These are phyloP conservation scores for Fusarium luffae DNA, from an alignment of 2,329 filamentous ascomycete genomes.

Conservation along the genomic window DNA sequence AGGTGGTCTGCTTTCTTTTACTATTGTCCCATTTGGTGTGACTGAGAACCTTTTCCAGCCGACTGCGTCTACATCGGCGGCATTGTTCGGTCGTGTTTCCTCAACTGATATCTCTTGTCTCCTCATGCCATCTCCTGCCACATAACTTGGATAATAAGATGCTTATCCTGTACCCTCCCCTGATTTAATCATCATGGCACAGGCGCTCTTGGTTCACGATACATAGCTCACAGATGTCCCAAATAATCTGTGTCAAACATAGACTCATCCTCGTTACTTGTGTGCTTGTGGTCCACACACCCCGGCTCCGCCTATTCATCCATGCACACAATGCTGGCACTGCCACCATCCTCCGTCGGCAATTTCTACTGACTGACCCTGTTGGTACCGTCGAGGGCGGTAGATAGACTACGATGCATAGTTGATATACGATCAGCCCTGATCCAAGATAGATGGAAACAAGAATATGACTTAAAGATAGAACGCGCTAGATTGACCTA, in stretches of 20 bases:
- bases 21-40: conserved; percentile 13
- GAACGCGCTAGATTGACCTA: conserved; percentile 26
- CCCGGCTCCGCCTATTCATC: conserved; percentile 34
- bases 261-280: conserved; percentile 5
- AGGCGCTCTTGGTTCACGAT: neutral
- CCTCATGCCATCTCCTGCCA: conserved; percentile 6
- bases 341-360: conserved; percentile 37
- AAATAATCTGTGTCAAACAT: conserved; percentile 10
- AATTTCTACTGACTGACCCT: conserved; percentile 19
- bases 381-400: conserved; percentile 11
- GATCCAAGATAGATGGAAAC: neutral
- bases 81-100: conserved; percentile 12
- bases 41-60: neutral
- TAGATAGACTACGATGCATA: neutral
- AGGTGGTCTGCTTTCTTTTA: neutral
- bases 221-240: conserved; percentile 3
- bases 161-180: neutral
- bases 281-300: conserved; percentile 30
- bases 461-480: conserved; percentile 5
- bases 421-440: neutral
- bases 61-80: conserved; percentile 10
- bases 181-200: neutral
- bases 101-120: conserved; percentile 16
- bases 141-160: neutral
- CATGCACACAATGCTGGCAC: conserved; percentile 32